Evolutionary conservation across 805 yeast genomes (phyloP).

Genomic region (Candida ovalis): DNA sequence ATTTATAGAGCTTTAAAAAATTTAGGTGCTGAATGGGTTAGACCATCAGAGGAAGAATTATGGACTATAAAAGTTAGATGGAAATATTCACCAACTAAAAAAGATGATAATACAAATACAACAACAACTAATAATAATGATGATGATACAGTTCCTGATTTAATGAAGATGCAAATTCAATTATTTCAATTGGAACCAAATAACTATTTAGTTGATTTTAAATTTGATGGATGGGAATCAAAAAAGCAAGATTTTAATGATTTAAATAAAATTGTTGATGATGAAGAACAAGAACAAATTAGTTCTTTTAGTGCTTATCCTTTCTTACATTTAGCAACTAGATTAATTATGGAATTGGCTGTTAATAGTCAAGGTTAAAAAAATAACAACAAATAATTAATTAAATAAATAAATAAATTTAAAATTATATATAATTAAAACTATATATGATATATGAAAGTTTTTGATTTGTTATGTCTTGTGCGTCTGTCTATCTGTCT

Average conservation of each 20-base stretch:
- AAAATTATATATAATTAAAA: too few relatives aligned
- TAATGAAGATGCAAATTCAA: conserved; percentile 96
- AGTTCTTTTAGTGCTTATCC: conserved; percentile 95
- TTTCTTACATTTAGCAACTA: conserved; percentile 85
- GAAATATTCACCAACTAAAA: conserved; percentile 55
- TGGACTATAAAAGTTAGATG: conserved; percentile 97
- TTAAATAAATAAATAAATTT: conserved; percentile 3
- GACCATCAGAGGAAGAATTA: conserved; percentile 88
- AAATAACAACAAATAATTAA: too few relatives aligned
- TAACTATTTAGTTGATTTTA: conserved; percentile 93
- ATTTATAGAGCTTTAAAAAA: conserved; percentile 90
- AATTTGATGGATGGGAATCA: conserved; percentile 95
- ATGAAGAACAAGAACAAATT: conserved; percentile 59
- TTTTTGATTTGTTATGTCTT: too few relatives aligned
- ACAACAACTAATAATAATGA: conserved; percentile 1
- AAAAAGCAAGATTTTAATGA: conserved; percentile 23
- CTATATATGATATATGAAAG: too few relatives aligned
- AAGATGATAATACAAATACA: conserved; percentile 11
- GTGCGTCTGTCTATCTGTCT: too few relatives aligned
- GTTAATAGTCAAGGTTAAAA: conserved; percentile 69
- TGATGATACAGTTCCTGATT: conserved; percentile 51
- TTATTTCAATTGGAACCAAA: conserved; percentile 93
- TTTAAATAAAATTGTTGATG: conserved; percentile 35
- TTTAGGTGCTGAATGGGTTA: conserved; percentile 96
- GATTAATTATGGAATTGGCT: conserved; percentile 93